Evolutionary conservation across 768 basidiomycete genomes (phyloP).

Genomic region (Sarcodon sp.): DNA sequence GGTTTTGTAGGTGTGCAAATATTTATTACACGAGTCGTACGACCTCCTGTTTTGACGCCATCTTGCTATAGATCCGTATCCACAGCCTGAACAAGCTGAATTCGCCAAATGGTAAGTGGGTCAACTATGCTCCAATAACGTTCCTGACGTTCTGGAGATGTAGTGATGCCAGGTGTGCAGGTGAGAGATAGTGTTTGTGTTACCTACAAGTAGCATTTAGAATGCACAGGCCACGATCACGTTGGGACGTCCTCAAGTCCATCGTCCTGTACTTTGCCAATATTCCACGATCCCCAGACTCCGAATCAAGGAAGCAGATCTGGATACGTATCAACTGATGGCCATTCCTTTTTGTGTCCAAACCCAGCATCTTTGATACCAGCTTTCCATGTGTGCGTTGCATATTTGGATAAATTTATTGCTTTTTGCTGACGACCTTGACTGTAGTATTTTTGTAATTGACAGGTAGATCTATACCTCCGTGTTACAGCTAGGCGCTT

Average conservation of each 20-base stretch:
- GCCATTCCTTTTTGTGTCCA: slow-evolving; percentile 39
- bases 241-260: slow-evolving; percentile 28
- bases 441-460: slow-evolving; percentile 36
- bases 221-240: slow-evolving; percentile 35
- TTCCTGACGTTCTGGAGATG: neutral
- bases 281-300: slow-evolving; percentile 32
- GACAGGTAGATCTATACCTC: slow-evolving; percentile 22
- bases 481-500: neutral
- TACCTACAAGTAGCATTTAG: neutral
- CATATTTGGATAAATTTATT: neutral
- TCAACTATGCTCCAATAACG: neutral
- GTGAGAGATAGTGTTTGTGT: slow-evolving; percentile 12
- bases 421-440: neutral
- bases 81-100: slow-evolving; percentile 38
- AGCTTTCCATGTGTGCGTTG: slow-evolving; percentile 48
- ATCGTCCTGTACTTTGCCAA: slow-evolving; percentile 40
- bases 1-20: slow-evolving; percentile 36
- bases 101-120: slow-evolving; percentile 39
- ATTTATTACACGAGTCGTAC: neutral
- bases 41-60: too few relatives aligned
- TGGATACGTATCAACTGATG: slow-evolving; percentile 42
- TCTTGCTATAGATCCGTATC: slow-evolving; percentile 35
- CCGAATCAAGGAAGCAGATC: slow-evolving; percentile 15
- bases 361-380: slow-evolving; percentile 40
- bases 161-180: slow-evolving; percentile 40